Conservation (phyloP, 257 asterid genomes). For the Scutellaria baicalensis region DNA sequence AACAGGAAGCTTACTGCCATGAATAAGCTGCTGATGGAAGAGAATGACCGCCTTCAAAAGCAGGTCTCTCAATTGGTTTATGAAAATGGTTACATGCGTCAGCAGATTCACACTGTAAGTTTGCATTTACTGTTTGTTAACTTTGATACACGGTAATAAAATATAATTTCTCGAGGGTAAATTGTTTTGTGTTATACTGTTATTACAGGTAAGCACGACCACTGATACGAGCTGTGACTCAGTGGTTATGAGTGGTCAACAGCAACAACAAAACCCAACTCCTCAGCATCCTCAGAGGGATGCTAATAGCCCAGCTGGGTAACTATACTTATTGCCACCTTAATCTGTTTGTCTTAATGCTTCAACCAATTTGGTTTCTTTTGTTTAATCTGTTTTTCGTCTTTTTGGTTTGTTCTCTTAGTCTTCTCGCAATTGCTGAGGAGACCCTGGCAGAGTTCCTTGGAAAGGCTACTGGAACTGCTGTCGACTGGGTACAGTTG, state of each 20-base stretch:
- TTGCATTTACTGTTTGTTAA: not conserved
- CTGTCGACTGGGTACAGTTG: slow-evolving; percentile 99
- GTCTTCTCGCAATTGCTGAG: slow-evolving; percentile 97
- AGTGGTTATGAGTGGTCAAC: slow-evolving; percentile 88
- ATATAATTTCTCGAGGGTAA: not conserved
- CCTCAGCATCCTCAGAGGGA: slow-evolving; percentile 85
- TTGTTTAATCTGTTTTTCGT: not conserved
- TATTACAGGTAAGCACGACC: slow-evolving; percentile 64
- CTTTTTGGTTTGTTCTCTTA: slow-evolving; percentile 5
- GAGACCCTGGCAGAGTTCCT: slow-evolving; percentile 99
- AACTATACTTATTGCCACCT: not conserved
- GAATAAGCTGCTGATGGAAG: slow-evolving; percentile 95
- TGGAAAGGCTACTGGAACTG: slow-evolving; percentile 99
- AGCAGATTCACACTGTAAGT: slow-evolving; percentile 69
- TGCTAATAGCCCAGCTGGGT: slow-evolving; percentile 99
- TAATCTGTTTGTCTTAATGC: not conserved
- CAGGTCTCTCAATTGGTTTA: slow-evolving; percentile 86
- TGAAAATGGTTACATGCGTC: slow-evolving; percentile 83
- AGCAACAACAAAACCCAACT: slow-evolving; percentile 73
- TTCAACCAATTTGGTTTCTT: not conserved
- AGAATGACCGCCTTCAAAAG: slow-evolving; percentile 90
- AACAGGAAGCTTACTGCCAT: slow-evolving; percentile 83
- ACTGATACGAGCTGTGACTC: slow-evolving; percentile 96
- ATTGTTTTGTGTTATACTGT: not conserved
- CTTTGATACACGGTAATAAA: not conserved